These are phyloP conservation scores for Physcia stellaris DNA, from an alignment of 495 filamentous ascomycete genomes.

Conservation along the genomic window DNA sequence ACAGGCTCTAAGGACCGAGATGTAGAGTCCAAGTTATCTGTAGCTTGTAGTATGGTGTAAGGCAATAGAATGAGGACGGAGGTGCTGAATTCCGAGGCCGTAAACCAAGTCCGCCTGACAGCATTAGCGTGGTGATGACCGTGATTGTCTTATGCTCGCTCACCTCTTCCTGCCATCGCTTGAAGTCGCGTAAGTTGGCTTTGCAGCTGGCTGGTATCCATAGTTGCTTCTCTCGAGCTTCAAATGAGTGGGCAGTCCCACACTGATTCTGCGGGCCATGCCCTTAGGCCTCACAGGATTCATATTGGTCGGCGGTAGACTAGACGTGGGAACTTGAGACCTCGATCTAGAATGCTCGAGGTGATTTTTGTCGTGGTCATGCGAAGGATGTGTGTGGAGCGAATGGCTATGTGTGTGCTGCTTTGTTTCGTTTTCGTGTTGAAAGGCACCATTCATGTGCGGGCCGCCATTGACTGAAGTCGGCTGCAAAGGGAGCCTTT, in stretches of 20 bases:
- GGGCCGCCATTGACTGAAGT: slow-evolving; percentile 3
- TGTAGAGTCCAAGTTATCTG: no score
- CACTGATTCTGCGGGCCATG: slow-evolving; percentile 14
- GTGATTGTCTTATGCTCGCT: no score
- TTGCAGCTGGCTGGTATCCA: slow-evolving; percentile 6
- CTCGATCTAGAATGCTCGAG: no score
- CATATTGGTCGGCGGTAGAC: no score
- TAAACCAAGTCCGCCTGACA: slow-evolving; percentile 14
- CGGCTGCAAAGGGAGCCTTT: slow-evolving; percentile 7
- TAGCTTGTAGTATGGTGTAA: no score
- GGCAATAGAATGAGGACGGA: slow-evolving; percentile 24
- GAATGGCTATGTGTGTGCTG: no score
- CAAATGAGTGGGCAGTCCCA: slow-evolving; percentile 15
- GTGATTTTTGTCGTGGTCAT: no score
- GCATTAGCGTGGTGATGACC: slow-evolving; percentile 4
- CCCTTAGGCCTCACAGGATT: slow-evolving; percentile 11
- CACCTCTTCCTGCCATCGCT: slow-evolving; percentile 4
- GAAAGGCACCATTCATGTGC: no score
- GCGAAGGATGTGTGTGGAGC: no score
- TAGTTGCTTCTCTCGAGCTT: slow-evolving; percentile 11
- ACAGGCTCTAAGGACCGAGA: no score
- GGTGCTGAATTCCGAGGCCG: slow-evolving; percentile 17
- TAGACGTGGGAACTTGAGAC: background rate
- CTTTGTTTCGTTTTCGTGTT: no score
- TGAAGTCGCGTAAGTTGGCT: slow-evolving; percentile 4